phyloP scores from a whole-genome alignment of 257 asterid genomes.

The Knoxia roxburghii region DNA sequence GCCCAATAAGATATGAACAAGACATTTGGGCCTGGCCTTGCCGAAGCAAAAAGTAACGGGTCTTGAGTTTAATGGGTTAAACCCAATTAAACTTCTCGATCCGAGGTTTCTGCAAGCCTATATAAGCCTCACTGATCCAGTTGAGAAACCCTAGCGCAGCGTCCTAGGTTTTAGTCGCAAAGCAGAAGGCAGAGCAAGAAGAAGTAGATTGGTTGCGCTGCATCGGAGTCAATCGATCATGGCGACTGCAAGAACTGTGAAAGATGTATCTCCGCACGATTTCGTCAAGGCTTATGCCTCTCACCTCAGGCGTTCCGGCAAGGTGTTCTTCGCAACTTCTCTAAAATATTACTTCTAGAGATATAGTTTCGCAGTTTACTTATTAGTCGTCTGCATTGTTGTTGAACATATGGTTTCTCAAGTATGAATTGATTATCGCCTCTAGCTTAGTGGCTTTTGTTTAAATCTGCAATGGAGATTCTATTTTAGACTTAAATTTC shows the following conservation, averaged over 20 bases:
- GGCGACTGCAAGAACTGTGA: constrained; percentile 63
- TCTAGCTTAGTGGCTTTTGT: too few relatives aligned
- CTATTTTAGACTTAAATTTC: neutral
- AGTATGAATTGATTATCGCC: too few relatives aligned
- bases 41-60: neutral
- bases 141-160: constrained; percentile 16
- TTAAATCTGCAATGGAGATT: neutral
- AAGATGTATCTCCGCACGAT: constrained; percentile 81
- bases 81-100: neutral
- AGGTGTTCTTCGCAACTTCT: constrained; percentile 28
- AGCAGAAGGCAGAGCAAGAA: neutral
- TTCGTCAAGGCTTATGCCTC: constrained; percentile 73
- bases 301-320: constrained; percentile 85
- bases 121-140: neutral
- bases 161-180: neutral
- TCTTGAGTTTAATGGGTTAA: too few relatives aligned
- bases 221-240: constrained; percentile 3
- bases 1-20: too few relatives aligned
- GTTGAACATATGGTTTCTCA: neutral
- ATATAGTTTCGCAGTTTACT: neutral
- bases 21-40: too few relatives aligned
- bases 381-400: neutral
- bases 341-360: neutral
- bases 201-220: neutral
- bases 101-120: neutral